Base-by-base conservation (phyloP, 495 filamentous ascomycete species). In the Trichoderma reesei region DNA sequence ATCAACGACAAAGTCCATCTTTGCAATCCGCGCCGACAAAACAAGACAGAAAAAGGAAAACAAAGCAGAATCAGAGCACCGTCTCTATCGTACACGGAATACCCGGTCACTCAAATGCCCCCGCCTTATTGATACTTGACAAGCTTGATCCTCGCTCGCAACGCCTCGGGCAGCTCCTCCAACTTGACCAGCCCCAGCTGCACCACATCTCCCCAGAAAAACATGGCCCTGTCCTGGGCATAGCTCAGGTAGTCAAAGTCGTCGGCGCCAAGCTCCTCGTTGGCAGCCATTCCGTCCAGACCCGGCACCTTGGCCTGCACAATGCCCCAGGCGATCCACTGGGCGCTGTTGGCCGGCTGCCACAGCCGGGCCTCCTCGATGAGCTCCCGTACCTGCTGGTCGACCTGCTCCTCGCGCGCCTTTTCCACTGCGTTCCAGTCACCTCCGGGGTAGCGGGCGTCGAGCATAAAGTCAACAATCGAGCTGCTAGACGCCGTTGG, bases 291-390 rank as follows among this genome's bases (percentile, higher is more conserved):
- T 37, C 54, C 63, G 33, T 78, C 74, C 56, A 79, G 67, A 5
- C 84, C 91, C 0, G 88, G 82, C 6, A 91, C 79, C 71, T 93
- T 93, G 34, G 94, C 93, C 77, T 98, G 95, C 61, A 98, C 87
- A 59, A 97, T 90, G 36, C 94, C 94, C 94, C 95, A 99, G 1
- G 90, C 89, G 34, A 92, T 85, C 95, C 95, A 99, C 72, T 91
- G 87, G 2, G 90, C 92, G 20, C 87, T 89, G 72, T 91, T 91
- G 3, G 91, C 89, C 3, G 88, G 80, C 5, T 93, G 84, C 95
- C 95, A 99, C 46, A 93, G 78, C 33, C 85, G 78, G 9, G 89
- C 85, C 75, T 98, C 91, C 36, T 86, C 82, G 67, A 95, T 70
- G 36, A 98, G 78, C 62, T 80, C 81, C 38, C 84, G 75, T 8